Evolutionary conservation across 129 eudicot species (phyloP).

Genomic region (Flaveria brownii): DNA sequence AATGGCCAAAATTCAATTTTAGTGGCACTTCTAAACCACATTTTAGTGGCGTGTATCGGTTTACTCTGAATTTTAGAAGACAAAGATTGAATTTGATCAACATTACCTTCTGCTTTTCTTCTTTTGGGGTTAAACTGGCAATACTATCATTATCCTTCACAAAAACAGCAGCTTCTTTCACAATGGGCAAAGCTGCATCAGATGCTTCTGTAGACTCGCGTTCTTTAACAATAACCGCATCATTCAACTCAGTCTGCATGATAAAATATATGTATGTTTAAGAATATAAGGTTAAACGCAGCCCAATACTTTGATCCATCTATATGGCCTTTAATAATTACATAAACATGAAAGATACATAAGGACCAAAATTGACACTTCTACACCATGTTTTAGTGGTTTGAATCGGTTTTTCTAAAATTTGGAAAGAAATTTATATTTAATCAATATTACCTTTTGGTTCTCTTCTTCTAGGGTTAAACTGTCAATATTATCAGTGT

Average conservation of each 20-base stretch:
- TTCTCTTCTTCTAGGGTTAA: conserved; percentile 16
- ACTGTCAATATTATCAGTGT: conserved; percentile 13
- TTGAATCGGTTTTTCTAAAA: neutral
- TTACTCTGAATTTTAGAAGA: neutral
- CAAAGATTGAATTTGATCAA: neutral
- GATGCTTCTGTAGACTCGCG: conserved; percentile 61
- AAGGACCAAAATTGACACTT: neutral
- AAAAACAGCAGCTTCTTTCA: conserved; percentile 22
- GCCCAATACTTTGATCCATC: neutral
- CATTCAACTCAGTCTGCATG: conserved; percentile 32
- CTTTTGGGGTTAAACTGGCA: conserved; percentile 18
- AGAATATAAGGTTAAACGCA: conserved; percentile 1
- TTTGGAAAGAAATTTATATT: neutral
- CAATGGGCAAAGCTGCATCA: conserved; percentile 43
- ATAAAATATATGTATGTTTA: neutral
- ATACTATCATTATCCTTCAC: conserved; percentile 18
- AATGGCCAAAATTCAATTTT: neutral
- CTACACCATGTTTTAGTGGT: conserved; percentile 1
- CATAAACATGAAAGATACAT: neutral
- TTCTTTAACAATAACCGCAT: conserved; percentile 48
- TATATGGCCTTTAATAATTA: too few species aligned
- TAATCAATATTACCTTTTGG: conserved; percentile 24
- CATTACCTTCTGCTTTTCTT: conserved; percentile 23
- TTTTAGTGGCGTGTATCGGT: neutral
- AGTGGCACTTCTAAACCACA: neutral